Conservation (phyloP, 176 grass and related monocot species). For the Aegilops longissima region DNA sequence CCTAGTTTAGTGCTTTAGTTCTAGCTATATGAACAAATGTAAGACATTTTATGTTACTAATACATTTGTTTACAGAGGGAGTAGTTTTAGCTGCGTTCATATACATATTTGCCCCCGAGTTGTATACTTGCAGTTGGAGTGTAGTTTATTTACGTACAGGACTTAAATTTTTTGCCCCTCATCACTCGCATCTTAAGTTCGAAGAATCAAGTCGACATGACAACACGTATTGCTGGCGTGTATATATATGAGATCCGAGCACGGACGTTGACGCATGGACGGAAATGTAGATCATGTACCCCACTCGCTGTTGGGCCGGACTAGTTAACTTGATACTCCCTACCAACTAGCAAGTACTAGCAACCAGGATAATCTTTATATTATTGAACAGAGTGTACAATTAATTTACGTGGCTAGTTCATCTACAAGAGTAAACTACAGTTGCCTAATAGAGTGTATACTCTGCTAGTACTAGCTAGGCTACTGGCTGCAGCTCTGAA, state of each 20-base stretch:
- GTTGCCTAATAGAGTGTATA: neutral
- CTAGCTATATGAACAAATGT: no score
- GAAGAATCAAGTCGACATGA: neutral
- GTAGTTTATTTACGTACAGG: no score
- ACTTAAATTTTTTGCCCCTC: no score
- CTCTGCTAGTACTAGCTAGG: no score
- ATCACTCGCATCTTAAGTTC: neutral
- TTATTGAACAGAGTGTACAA: conserved; percentile 14
- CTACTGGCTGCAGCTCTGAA: neutral
- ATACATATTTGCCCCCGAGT: no score
- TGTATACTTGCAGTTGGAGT: no score
- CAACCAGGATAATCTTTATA: conserved; percentile 24
- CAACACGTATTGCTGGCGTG: neutral
- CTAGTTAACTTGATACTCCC: conserved; percentile 1
- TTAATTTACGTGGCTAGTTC: conserved; percentile 1
- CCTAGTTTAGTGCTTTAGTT: conserved; percentile 3
- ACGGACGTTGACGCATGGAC: neutral
- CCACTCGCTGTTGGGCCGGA: neutral
- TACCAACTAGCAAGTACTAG: conserved; percentile 10
- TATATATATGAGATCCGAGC: neutral
- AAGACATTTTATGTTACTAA: neutral
- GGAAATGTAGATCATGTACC: conserved; percentile 7
- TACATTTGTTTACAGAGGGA: no score
- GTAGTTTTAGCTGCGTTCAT: no score
- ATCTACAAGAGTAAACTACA: conserved; percentile 28